Evolutionary conservation across 257 asterid genomes (phyloP).

Genomic region (Echium plantagineum): DNA sequence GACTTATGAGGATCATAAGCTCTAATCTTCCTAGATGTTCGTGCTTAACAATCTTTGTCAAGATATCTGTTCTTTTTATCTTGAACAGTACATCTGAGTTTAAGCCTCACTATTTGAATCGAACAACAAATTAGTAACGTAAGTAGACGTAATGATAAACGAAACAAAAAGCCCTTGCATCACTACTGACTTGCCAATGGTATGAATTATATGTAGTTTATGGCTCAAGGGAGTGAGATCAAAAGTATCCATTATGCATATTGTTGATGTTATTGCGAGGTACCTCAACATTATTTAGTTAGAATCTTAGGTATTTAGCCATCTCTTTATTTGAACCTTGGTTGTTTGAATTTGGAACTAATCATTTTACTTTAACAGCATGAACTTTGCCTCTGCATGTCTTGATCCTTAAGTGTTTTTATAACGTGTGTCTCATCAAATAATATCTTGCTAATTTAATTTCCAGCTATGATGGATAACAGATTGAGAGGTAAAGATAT

Average conservation of each 20-base stretch:
- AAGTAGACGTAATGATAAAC: no score
- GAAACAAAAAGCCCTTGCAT: no score
- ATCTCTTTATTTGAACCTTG: neutral
- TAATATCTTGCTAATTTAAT: constrained; percentile 26
- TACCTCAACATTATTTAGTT: no score
- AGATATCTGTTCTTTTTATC: neutral
- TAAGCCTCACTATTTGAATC: no score
- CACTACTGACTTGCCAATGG: no score
- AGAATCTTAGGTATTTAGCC: neutral
- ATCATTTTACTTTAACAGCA: neutral
- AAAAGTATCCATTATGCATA: no score
- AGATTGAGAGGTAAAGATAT: constrained; percentile 76
- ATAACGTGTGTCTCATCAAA: constrained; percentile 18
- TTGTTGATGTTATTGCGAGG: no score
- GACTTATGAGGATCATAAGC: neutral
- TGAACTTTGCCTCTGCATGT: neutral
- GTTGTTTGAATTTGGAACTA: neutral
- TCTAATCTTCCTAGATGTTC: neutral
- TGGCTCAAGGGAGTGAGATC: no score
- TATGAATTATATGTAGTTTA: no score
- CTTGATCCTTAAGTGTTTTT: constrained; percentile 14
- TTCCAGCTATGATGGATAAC: constrained; percentile 79
- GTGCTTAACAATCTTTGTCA: neutral
- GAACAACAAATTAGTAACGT: no score
- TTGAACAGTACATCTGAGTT: no score